Base-by-base conservation (phyloP, 495 filamentous ascomycete genomes). In the Neurospora sp. region DNA sequence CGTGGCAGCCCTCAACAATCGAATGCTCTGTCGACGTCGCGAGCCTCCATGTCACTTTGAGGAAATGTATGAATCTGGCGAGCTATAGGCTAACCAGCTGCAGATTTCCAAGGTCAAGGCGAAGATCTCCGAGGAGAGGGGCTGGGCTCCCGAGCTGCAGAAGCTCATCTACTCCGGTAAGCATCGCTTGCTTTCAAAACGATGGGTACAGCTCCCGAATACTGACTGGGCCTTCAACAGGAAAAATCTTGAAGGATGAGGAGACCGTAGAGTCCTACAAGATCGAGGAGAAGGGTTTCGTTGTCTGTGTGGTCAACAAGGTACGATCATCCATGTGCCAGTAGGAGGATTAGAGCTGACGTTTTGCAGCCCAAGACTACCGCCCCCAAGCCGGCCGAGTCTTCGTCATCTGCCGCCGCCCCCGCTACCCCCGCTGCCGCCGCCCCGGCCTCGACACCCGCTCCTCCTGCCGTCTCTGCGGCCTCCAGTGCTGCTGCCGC, bases 211-310 rank as follows among this genome's bases (percentile, higher is more conserved):
- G 40, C 35, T 48, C 38, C 38, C 65, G 39, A 22, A 59, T 40
- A 70, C 73, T 70, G 44, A 74, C 70, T 40, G 39, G 10, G 41
- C 40, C 40, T 71, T 41, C 44, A 48, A 65, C 75, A 98, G 94
- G 96, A 82, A 99, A 99, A 84, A 97, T 99, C 74, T 87, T 99
- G 73, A 93, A 97, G 83, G 96, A 99, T 92, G 92, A 91, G 73
- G 95, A 97, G 77, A 95, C 95, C 17, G 91, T 98, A 75, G 94
- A 94, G 80, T 92, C 91, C 6, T 98, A 97, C 85, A 96, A 91
- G 83, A 97, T 99, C 73, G 95, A 99, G 83, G 96, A 98, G 87
- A 99, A 98, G 87, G 96, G 96, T 35, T 98, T 97, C 81, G 91
- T 99, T 76, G 96, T 99, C 59, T 99, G 96, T 82, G 96, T 99